Percentiles rank a stretch among this genome's conserved stretches.
Evolutionary conservation across 306 rosid species (phyloP).

Genomic region (Mimosa bimucronata): DNA sequence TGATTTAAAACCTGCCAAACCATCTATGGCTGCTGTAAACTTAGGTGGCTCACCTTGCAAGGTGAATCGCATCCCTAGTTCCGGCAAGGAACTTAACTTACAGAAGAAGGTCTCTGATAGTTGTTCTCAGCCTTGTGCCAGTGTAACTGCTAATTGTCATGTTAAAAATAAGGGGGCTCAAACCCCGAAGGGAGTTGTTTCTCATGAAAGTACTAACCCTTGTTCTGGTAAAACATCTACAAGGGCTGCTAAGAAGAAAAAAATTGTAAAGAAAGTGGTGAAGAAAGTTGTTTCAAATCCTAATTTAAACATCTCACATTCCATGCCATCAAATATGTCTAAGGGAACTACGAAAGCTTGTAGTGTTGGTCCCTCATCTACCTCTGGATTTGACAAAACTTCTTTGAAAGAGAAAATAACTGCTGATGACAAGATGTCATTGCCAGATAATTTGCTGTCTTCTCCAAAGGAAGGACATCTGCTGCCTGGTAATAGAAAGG

Average conservation of each 20-base stretch:
- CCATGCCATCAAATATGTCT: conserved; percentile 31
- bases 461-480: conserved; percentile 34
- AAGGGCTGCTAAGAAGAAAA: conserved; percentile 67
- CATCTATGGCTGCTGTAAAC: conserved; percentile 34
- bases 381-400: conserved; percentile 40
- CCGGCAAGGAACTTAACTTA: conserved; percentile 36
- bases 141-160: conserved; percentile 27
- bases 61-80: conserved; percentile 30
- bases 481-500: conserved; percentile 43
- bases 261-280: conserved; percentile 66
- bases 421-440: conserved; percentile 38
- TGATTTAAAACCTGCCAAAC: conserved; percentile 31
- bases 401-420: conserved; percentile 38
- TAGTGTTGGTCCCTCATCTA: conserved; percentile 36
- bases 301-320: conserved; percentile 36
- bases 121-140: conserved; percentile 39
- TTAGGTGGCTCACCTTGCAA: conserved; percentile 34
- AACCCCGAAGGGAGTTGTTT: conserved; percentile 27
- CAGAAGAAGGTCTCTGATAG: conserved; percentile 39
- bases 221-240: conserved; percentile 41
- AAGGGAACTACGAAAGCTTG: conserved; percentile 39
- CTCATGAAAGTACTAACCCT: conserved; percentile 30
- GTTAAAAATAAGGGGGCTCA: conserved; percentile 43
- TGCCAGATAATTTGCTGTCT: conserved; percentile 32
- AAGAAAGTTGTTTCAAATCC: conserved; percentile 55